Percentiles rank a stretch among this genome's conserved stretches.
Conservation (phyloP, 1,139 yeast species). For the Blastobotrys serpentis region DNA sequence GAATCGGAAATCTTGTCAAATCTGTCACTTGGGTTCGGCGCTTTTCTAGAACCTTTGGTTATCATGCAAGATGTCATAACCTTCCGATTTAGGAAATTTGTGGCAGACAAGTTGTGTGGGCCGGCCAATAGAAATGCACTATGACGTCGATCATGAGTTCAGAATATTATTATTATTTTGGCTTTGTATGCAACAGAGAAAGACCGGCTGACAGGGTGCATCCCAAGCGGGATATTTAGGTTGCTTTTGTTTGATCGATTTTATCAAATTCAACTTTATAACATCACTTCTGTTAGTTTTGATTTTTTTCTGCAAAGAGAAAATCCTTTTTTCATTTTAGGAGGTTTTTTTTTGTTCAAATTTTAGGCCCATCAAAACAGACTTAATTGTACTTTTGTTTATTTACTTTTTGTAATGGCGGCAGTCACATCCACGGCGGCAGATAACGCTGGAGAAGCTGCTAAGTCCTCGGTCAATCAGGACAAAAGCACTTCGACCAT, state of each 20-base stretch:
- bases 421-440: slow-evolving; percentile 6
- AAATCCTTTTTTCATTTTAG: too few relatives aligned
- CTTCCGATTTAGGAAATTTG: slow-evolving; percentile 5
- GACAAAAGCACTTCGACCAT: neutral
- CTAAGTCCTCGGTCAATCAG: neutral
- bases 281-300: neutral
- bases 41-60: neutral
- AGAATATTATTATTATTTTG: slow-evolving; percentile 3
- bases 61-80: neutral
- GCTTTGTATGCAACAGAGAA: slow-evolving; percentile 3
- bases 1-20: neutral
- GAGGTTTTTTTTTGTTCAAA: neutral
- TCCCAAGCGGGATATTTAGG: neutral
- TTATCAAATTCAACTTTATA: neutral
- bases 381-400: neutral
- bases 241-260: slow-evolving; percentile 8
- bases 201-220: slow-evolving; percentile 8
- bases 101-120: neutral
- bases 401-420: neutral
- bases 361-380: too few relatives aligned
- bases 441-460: neutral
- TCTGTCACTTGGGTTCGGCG: too few relatives aligned
- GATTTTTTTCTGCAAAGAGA: neutral
- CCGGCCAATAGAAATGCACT: slow-evolving; percentile 3
- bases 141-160: slow-evolving; percentile 6